Evolutionary conservation across 1,139 yeast species (phyloP).

Genomic region (Tardiomyces digboiensis): DNA sequence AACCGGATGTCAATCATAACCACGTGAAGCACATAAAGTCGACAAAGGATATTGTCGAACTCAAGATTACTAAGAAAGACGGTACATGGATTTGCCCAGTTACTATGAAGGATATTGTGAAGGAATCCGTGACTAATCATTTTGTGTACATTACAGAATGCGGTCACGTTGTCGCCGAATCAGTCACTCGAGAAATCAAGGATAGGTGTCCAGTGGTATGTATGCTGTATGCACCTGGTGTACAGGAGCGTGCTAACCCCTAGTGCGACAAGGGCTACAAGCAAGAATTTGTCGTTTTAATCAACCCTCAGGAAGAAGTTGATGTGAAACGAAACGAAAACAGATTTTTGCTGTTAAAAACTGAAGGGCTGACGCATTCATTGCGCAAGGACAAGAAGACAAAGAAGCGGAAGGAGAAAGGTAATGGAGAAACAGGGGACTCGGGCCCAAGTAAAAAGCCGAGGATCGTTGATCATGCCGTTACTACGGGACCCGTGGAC

Average conservation of each 20-base stretch:
- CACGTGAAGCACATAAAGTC: slow-evolving; percentile 36
- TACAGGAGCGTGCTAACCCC: background rate
- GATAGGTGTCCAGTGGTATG: slow-evolving; percentile 28
- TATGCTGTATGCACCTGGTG: slow-evolving; percentile 1
- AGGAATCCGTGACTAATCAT: slow-evolving; percentile 24
- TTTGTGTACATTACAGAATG: slow-evolving; percentile 43
- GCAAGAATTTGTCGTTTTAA: slow-evolving; percentile 27
- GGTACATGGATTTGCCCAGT: slow-evolving; percentile 44
- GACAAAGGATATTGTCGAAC: slow-evolving; percentile 42
- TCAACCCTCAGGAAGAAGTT: slow-evolving; percentile 27
- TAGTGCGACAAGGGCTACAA: slow-evolving; percentile 28
- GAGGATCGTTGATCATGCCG: background rate
- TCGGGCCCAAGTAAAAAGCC: background rate
- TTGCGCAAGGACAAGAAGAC: slow-evolving; percentile 31
- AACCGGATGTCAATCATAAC: slow-evolving; percentile 17
- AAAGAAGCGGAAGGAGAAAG: slow-evolving; percentile 18
- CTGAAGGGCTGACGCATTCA: slow-evolving; percentile 38
- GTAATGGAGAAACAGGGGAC: background rate
- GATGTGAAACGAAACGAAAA: slow-evolving; percentile 23
- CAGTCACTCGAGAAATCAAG: slow-evolving; percentile 6
- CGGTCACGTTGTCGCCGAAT: slow-evolving; percentile 41
- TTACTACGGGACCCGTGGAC: background rate
- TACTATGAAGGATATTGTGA: slow-evolving; percentile 31
- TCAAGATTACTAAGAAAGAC: slow-evolving; percentile 25
- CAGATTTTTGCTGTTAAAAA: slow-evolving; percentile 29